phyloP scores from a whole-genome alignment of 805 yeast species.

The Dipodascus albidus region DNA sequence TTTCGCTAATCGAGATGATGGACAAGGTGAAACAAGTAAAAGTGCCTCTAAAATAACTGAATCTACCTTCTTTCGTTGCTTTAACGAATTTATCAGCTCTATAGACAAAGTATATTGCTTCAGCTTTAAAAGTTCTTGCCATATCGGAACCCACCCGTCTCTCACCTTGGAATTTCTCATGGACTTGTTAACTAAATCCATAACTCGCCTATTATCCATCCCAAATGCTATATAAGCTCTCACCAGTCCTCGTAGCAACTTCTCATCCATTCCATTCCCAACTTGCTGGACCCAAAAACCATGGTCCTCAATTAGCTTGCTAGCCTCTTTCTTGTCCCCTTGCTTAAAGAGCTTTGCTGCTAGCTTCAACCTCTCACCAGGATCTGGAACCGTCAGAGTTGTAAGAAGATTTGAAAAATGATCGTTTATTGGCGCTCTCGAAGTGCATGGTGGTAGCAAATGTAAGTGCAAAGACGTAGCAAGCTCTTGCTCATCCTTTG shows the following conservation, averaged over 20 bases:
- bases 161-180: not conserved
- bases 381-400: not conserved
- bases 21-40: not conserved
- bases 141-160: not conserved
- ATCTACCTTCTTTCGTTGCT: not conserved
- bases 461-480: not conserved
- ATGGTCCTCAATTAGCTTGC: not conserved
- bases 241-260: not conserved
- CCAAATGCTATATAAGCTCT: not conserved
- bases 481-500: not conserved
- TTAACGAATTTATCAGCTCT: not conserved
- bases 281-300: not conserved
- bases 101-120: not conserved
- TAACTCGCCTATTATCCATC: not conserved
- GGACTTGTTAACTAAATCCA: not conserved
- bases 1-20: not conserved
- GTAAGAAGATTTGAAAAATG: not conserved
- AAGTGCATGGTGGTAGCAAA: not conserved
- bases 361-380: not conserved
- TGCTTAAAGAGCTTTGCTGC: not conserved
- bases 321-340: not conserved
- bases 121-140: not conserved
- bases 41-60: not conserved
- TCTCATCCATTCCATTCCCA: not conserved
- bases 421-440: not conserved